phyloP scores from a whole-genome alignment of 1,284 basidiomycete genomes.

The Psilocybe mexicana region DNA sequence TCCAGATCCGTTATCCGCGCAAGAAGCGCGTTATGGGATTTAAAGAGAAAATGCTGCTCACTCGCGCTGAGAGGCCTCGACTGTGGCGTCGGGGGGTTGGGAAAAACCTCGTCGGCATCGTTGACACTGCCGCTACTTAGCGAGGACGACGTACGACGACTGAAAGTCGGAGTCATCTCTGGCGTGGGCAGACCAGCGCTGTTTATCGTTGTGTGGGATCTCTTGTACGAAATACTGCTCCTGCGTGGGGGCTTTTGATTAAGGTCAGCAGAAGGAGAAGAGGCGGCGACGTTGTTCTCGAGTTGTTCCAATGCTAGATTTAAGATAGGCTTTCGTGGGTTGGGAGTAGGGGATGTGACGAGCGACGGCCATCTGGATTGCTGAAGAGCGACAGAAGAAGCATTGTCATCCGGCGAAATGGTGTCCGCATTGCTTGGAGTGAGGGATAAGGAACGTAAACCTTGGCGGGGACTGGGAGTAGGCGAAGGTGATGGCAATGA shows the following conservation, averaged over 20 bases:
- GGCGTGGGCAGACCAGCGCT: slow-evolving; percentile 63
- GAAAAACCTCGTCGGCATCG: slow-evolving; percentile 43
- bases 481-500: slow-evolving; percentile 58
- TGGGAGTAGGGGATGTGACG: slow-evolving; percentile 28
- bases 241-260: slow-evolving; percentile 37
- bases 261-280: slow-evolving; percentile 13
- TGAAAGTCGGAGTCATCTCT: slow-evolving; percentile 65
- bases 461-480: slow-evolving; percentile 18
- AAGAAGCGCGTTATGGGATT: slow-evolving; percentile 76
- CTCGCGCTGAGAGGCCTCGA: slow-evolving; percentile 58
- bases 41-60: slow-evolving; percentile 81
- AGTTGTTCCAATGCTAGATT: slow-evolving; percentile 24
- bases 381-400: slow-evolving; percentile 11
- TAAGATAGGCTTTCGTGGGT: slow-evolving; percentile 21
- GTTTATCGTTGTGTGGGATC: slow-evolving; percentile 42
- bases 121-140: slow-evolving; percentile 23
- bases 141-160: slow-evolving; percentile 37
- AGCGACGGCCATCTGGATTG: slow-evolving; percentile 22
- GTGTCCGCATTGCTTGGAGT: slow-evolving; percentile 21
- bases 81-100: slow-evolving; percentile 29
- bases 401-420: slow-evolving; percentile 17
- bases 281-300: slow-evolving; percentile 2
- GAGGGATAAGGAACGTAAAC: slow-evolving; percentile 19
- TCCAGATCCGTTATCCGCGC: slow-evolving; percentile 79
- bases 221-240: slow-evolving; percentile 74